Evolutionary conservation across 2,329 filamentous ascomycete species (phyloP), one percentile per base, ranked within the genome.

Genomic region (Uncinocarpus reesii): DNA sequence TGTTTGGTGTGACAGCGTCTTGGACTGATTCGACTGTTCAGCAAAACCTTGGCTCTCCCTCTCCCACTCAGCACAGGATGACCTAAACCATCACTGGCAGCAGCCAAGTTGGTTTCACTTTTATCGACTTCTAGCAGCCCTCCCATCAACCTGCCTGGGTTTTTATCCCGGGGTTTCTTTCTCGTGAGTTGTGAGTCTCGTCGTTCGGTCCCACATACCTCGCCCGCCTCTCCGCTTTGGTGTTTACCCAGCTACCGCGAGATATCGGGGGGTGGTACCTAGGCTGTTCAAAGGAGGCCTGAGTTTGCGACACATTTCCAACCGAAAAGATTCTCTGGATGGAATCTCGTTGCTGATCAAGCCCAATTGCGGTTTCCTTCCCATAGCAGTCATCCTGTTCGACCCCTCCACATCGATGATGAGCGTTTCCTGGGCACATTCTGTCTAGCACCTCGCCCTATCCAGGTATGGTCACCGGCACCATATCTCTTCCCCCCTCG

Each of bases 1-100:
- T 46, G 23, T 16, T 41, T 23, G 45, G 44, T 47, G 44, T 47
- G 44, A 47, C 44, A 32, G 41, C 44, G 32, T 11, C 46, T 29
- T 20, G 21, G 38, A n/a, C 34, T 32, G 44, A 26, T 29, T 48
- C 43, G 46, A 28, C 46, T 37, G 15, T 28, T 28, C 31, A 29
- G 31, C 31, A 29, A 43, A 48, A 29, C 37, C 46, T 48, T 48
- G 46, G 46, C 46, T 31, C 24, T 42, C 13, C 20, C 36, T 28
- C 28, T 36, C 36, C 24, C 18, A 38, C 26, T 21, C 24, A 18
- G 8, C 42, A 37, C 8, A 13, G 23, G 41, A 28, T 28, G 42
- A 45, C 31, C 36, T 47, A 47, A 46, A 41, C 45, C 45, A 41
- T 24, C 15, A n/a, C 32, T n/a, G 21, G 15, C 35, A 47, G 20